Evolutionary conservation across 2,329 filamentous ascomycete genomes (phyloP).

Genomic region (Passalora sequoiae): DNA sequence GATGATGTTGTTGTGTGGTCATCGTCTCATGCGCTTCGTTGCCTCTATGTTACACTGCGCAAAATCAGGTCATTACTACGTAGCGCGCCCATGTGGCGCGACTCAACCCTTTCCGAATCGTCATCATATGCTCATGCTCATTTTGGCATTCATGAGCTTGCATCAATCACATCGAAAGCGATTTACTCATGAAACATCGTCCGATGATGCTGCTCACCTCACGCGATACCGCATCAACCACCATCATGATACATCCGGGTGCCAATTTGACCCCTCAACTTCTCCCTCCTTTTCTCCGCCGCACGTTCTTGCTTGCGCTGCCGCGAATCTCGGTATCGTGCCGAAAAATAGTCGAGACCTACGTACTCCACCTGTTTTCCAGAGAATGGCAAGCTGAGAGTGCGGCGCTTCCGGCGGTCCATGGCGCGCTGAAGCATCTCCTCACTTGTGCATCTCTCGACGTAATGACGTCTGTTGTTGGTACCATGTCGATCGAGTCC

Average conservation of each 20-base stretch:
- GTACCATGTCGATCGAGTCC: constrained; percentile 49
- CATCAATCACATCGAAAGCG: too few species aligned
- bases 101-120: neutral
- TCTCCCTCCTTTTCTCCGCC: constrained; percentile 50
- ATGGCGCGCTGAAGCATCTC: constrained; percentile 20
- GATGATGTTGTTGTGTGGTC: too few species aligned
- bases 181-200: constrained; percentile 4
- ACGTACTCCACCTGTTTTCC: constrained; percentile 47
- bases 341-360: constrained; percentile 46
- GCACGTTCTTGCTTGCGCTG: constrained; percentile 42
- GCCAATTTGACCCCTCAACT: constrained; percentile 50
- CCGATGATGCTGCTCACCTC: too few species aligned
- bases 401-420: constrained; percentile 9
- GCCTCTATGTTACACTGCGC: neutral
- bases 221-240: neutral
- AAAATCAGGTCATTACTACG: neutral
- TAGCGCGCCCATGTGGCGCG: neutral
- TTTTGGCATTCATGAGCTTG: too few species aligned
- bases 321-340: constrained; percentile 42
- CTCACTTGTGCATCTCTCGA: constrained; percentile 29
- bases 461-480: constrained; percentile 40
- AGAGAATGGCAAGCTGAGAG: constrained; percentile 23
- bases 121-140: neutral
- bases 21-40: neutral
- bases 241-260: constrained; percentile 16